phyloP scores from a whole-genome alignment of 495 filamentous ascomycete genomes.

The Arthonia radiata region DNA sequence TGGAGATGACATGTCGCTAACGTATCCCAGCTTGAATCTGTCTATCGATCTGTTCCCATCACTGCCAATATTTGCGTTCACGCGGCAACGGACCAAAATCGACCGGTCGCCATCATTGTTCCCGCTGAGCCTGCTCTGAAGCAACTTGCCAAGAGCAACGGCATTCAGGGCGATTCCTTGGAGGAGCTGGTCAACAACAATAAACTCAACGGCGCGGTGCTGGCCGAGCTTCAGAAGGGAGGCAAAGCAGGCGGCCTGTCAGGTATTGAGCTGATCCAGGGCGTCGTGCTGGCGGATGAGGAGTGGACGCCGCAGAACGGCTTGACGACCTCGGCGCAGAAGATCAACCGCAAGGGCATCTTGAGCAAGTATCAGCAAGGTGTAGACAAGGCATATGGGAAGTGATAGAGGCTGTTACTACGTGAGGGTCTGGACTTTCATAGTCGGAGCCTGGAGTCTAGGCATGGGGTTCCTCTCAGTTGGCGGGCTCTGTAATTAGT shows the following conservation, averaged over 20 bases:
- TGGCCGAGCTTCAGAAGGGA: conserved; percentile 54
- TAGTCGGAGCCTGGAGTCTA: too few species aligned
- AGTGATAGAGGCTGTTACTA: too few species aligned
- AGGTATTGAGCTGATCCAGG: conserved; percentile 79
- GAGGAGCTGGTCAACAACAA: conserved; percentile 66
- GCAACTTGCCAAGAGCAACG: conserved; percentile 51
- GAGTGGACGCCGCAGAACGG: conserved; percentile 93
- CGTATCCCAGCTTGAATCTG: conserved; percentile 44
- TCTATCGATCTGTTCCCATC: conserved; percentile 65
- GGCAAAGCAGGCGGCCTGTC: conserved; percentile 54
- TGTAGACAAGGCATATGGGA: conserved; percentile 29
- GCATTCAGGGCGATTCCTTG: conserved; percentile 40
- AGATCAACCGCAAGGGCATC: conserved; percentile 46
- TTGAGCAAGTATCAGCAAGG: conserved; percentile 39
- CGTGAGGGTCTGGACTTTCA: too few species aligned
- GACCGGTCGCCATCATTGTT: conserved; percentile 85
- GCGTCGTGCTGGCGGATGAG: conserved; percentile 79
- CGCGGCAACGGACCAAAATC: conserved; percentile 53
- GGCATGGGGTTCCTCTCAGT: too few species aligned
- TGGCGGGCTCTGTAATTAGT: too few species aligned
- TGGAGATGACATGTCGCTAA: conserved; percentile 1
- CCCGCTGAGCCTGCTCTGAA: conserved; percentile 66
- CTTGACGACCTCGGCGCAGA: conserved; percentile 50
- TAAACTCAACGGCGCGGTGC: conserved; percentile 52
- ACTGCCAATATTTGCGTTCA: conserved; percentile 93